Evolutionary conservation across 2,329 filamentous ascomycete genomes (phyloP), one percentile per base, ranked within the genome.

Genomic region (Clonostachys byssicola): DNA sequence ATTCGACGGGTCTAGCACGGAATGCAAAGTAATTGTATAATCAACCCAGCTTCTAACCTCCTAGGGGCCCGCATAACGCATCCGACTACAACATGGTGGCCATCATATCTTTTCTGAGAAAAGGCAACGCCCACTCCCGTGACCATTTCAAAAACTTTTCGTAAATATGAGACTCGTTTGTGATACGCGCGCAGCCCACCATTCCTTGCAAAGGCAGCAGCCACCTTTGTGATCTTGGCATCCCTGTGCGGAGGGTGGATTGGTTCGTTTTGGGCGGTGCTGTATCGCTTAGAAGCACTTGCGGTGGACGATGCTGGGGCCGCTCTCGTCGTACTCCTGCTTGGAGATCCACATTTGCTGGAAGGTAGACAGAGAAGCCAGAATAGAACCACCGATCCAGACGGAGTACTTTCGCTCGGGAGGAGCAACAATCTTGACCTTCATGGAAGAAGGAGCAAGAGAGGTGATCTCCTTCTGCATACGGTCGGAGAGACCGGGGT

Each of bases 261-360:
- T 58, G 57, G 55, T 61, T 65, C 55, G 54, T 49, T 61, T 64
- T 59, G 58, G 60, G 50, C 54, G 49, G 34, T 43, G 16, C 34
- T n/a, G n/a, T 17, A 33, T 42, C 38, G 42, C 47, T 96, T 96
- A 96, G 88, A 96, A 96, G 89, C 92, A 96, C 90, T 96, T 97
- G 87, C 92, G 89, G 88, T 97, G 92, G 67, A 97, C 92, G 71
- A 97, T 97, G 69, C 92, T 96, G 66, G 92, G 94, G 79, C 92
- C 92, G 75, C 88, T 94, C 90, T 97, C 94, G 82, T 99, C 94
- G 86, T 97, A 97, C 84, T 97, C 92, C 82, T 99, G 94, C 91
- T 99, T 99, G 67, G 94, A 99, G 86, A 99, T 97, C 94, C 94
- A 99, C 94, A 99, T 99, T 82, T 99, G 94, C 85, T 99, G 94